Conservation (phyloP, 371 early-diverging fungal species). For the Mucor plumbeus region DNA sequence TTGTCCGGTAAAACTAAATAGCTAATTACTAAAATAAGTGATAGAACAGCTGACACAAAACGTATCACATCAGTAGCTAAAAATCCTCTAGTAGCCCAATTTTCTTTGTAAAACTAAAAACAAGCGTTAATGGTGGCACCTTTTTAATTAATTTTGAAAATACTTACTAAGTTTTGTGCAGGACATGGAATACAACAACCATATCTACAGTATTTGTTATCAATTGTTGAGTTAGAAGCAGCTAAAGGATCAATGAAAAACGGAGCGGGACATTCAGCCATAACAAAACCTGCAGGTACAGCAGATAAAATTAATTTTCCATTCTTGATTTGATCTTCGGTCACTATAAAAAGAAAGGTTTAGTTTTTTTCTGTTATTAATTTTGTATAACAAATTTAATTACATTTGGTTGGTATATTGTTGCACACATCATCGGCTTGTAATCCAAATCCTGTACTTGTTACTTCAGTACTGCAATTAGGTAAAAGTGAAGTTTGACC, state of each 20-base stretch:
- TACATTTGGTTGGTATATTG: conserved; percentile 28
- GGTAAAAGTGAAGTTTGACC: conserved; percentile 13
- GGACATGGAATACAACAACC: conserved; percentile 40
- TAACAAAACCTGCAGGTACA: conserved; percentile 22
- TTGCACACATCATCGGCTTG: conserved; percentile 28
- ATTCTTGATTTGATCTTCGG: conserved; percentile 17
- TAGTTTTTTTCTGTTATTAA: conserved; percentile 1
- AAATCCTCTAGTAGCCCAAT: conserved; percentile 54
- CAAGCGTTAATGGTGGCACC: not conserved
- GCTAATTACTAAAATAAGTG: conserved; percentile 59
- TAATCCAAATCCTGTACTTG: conserved; percentile 2
- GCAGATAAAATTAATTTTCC: conserved; percentile 23
- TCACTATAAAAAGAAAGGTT: conserved; percentile 14
- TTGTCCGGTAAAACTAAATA: conserved; percentile 68
- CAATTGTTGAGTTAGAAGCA: not conserved
- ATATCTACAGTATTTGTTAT: conserved; percentile 19
- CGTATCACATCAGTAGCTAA: conserved; percentile 58
- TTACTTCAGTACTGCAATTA: conserved; percentile 19
- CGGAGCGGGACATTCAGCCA: conserved; percentile 27
- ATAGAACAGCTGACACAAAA: conserved; percentile 56
- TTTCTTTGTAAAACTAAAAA: conserved; percentile 52
- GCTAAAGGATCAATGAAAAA: conserved; percentile 28
- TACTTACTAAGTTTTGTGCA: conserved; percentile 30
- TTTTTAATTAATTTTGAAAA: not conserved
- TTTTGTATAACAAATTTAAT: not conserved